Evolutionary conservation across 768 basidiomycete genomes (phyloP), one percentile per base, ranked within the genome.

Genomic region (Podaxis sp.): DNA sequence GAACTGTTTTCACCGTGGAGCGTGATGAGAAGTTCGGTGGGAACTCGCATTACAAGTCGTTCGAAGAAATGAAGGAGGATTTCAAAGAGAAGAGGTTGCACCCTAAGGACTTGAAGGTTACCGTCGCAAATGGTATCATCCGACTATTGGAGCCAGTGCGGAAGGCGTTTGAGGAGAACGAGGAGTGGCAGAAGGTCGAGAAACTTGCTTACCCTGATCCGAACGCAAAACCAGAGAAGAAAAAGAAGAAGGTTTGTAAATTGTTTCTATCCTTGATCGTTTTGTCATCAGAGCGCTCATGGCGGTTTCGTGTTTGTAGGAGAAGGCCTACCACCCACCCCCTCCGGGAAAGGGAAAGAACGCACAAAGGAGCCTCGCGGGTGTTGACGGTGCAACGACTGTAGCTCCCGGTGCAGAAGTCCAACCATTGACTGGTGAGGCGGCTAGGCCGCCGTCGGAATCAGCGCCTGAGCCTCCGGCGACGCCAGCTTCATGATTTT

Each of bases 31-130:
- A 94, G 73, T 88, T 82, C 63, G 94, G 95, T 5, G 93, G 94
- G 2, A 76, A 86, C 55, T 76, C 83, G 57, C 93, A 97, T 72
- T 96, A 91, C 77, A 67, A 66, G 38, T 77, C 77, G 4, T 92
- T 85, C 71, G 80, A 81, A 13, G 82, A 82, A 50, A 70, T 98
- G 64, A 79, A 90, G 71, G 77, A 78, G 18, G 92, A 90, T 56
- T 99, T 94, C 69, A 84, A 79, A 32, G 81, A 78, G 61, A 89
- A 86, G 74, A 82, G 83, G 64, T 67, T 99, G 3, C 94, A 97
- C 72, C 97, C 97, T 5, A 88, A 85, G 35, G 97, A 97, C 73
- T 75, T 98, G 69, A 99, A 99, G 79, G 73, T 72, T 3, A 82
- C 85, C 0, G 91, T 96, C 14, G 81, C 83, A 46, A 84, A 86